Percentiles rank a stretch among this genome's conserved stretches.
Conservation (phyloP, 345 rosid species). For the Acer campestre region DNA sequence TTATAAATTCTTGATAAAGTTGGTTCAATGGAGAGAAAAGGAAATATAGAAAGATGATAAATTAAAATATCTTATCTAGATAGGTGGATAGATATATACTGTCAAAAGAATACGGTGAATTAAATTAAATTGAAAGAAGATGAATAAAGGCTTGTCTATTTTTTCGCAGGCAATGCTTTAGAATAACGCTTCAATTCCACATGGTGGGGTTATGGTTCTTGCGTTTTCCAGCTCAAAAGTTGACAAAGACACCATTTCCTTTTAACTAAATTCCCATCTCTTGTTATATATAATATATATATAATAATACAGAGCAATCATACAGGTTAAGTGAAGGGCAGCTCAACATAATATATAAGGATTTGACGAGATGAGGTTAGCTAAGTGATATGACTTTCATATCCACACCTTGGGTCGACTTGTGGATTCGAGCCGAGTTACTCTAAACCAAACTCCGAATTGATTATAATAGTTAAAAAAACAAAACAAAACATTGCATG, state of each 20-base stretch:
- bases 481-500: too few species aligned
- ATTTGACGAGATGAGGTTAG: too few species aligned
- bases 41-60: neutral
- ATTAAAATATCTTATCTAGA: neutral
- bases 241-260: slow-evolving; percentile 24
- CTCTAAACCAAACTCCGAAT: too few species aligned
- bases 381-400: too few species aligned
- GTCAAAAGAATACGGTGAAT: neutral
- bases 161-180: slow-evolving; percentile 14
- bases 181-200: slow-evolving; percentile 8
- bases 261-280: neutral
- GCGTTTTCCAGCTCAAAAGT: slow-evolving; percentile 38
- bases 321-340: neutral
- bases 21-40: neutral
- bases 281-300: too few species aligned
- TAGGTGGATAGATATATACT: too few species aligned
- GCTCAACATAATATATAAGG: neutral
- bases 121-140: neutral
- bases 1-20: too few species aligned
- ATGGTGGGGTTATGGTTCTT: slow-evolving; percentile 27
- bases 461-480: too few species aligned
- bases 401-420: too few species aligned
- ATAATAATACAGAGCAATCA: too few species aligned
- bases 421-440: too few species aligned
- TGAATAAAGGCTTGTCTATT: neutral